Evolutionary conservation across 306 rosid genomes (phyloP).

Genomic region (Crataegus laevigata): DNA sequence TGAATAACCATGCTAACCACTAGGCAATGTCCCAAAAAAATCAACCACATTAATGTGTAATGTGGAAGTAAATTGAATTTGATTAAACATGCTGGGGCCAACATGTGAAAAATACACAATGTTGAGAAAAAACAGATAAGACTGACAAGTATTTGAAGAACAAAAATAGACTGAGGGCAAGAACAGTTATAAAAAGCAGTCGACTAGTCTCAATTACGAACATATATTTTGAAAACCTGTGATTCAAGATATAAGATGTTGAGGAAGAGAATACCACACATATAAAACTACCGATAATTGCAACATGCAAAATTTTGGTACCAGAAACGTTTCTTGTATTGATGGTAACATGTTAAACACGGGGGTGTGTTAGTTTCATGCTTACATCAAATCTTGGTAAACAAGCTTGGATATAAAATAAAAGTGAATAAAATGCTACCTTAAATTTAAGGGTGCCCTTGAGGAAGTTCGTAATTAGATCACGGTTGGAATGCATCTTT

Average conservation of each 20-base stretch:
- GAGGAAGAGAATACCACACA: neutral
- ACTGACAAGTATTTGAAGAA: neutral
- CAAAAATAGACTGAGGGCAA: neutral
- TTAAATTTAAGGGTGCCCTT: constrained; percentile 80
- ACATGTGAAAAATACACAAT: neutral
- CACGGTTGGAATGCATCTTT: constrained; percentile 86
- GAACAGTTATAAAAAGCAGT: neutral
- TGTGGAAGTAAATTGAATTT: neutral
- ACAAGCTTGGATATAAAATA: constrained; percentile 3
- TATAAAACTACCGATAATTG: neutral
- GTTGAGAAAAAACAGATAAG: neutral
- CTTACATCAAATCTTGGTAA: neutral
- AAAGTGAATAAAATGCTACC: constrained; percentile 30
- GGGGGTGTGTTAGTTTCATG: neutral
- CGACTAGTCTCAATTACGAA: neutral
- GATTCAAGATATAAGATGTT: neutral
- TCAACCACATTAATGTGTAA: neutral
- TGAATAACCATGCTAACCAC: neutral
- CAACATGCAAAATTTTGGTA: neutral
- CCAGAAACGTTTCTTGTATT: neutral
- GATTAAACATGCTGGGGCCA: neutral
- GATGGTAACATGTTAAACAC: neutral
- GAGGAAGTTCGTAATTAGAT: constrained; percentile 62
- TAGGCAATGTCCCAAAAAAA: neutral
- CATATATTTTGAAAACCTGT: neutral